Base-by-base conservation (phyloP, 495 filamentous ascomycete genomes). In the Penicillium alfredii region DNA sequence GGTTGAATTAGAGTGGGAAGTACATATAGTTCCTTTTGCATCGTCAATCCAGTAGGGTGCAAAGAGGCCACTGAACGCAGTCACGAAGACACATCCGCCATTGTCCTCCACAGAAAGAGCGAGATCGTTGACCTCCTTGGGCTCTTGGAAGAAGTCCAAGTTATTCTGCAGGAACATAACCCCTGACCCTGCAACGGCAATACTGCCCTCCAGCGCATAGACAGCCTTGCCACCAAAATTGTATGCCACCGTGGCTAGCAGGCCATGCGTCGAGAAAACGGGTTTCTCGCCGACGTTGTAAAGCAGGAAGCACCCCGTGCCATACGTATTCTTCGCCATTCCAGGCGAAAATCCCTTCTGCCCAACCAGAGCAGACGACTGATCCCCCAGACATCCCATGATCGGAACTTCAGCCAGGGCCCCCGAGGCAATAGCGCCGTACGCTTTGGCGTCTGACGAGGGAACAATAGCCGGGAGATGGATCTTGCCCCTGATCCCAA, bases 1-100 rank as follows among this genome's bases (percentile, higher is more conserved):
- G n/a, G n/a, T n/a, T n/a, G n/a, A n/a, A 18, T 42, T 29, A 22
- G 9, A 23, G 14, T 16, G 38, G 44, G 30, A 62, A 75, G 71
- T 66, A 84, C 81, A 89, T 7, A 92, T 77, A 1, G 88, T 95
- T 13, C 90, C 90, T 58, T 88, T 86, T 4, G 88, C 89, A 64
- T 95, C 86, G 52, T 95, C 89, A 45, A 95, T 92, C 90, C 90
- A 97, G 55, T 96, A 96, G 4, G 90, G 90, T 3, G 90, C 90
- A 63, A 94, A 96, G 2, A 97, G 71, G 4, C 90, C 90, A 57
- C 86, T 93, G 58, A 97, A 97, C 4, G 90, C 90, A 8, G 90
- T 96, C 30, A 97, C 90, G 52, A 97, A 97, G 6, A 94, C 80
- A 30, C 89, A 86, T 4, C 90, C 90, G 27, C 90, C 90, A 42